phyloP scores from a whole-genome alignment of 768 basidiomycete genomes.

The Dentipellis sp. region DNA sequence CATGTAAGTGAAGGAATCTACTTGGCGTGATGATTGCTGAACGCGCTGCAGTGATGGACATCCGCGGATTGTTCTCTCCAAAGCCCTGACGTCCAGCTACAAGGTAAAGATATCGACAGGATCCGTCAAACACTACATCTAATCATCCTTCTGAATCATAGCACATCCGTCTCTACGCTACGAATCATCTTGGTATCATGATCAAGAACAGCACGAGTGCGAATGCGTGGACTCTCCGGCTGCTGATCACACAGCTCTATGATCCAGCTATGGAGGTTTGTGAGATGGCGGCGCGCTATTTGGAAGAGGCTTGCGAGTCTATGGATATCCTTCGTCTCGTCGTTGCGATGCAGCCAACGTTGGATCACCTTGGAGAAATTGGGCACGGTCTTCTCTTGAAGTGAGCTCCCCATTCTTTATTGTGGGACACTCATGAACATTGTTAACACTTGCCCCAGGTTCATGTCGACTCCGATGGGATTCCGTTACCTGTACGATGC shows the following conservation, averaged over 20 bases:
- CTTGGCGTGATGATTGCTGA: slow-evolving; percentile 6
- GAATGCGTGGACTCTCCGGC: slow-evolving; percentile 81
- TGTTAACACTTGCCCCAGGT: slow-evolving; percentile 37
- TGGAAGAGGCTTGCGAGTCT: slow-evolving; percentile 85
- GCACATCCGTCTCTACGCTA: slow-evolving; percentile 86
- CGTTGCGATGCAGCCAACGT: slow-evolving; percentile 88
- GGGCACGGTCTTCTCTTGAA: slow-evolving; percentile 83
- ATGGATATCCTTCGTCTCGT: slow-evolving; percentile 80
- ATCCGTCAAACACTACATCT: not conserved
- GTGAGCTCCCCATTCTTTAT: slow-evolving; percentile 32
- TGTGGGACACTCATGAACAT: not conserved
- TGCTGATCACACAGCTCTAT: slow-evolving; percentile 92
- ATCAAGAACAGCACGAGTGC: slow-evolving; percentile 57
- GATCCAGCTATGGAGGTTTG: slow-evolving; percentile 88
- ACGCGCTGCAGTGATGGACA: slow-evolving; percentile 71
- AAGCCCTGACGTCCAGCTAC: slow-evolving; percentile 90
- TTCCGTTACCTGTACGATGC: slow-evolving; percentile 89
- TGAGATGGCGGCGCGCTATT: slow-evolving; percentile 78
- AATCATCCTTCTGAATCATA: slow-evolving; percentile 20
- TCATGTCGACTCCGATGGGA: slow-evolving; percentile 89
- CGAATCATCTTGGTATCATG: slow-evolving; percentile 74
- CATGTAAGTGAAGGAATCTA: slow-evolving; percentile 42
- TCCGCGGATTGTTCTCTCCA: slow-evolving; percentile 85
- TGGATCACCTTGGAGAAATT: slow-evolving; percentile 92
- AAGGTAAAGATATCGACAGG: slow-evolving; percentile 37